These are phyloP conservation scores for Nepenthes gracilis DNA, from an alignment of 148 eudicot genomes.

Conservation along the genomic window DNA sequence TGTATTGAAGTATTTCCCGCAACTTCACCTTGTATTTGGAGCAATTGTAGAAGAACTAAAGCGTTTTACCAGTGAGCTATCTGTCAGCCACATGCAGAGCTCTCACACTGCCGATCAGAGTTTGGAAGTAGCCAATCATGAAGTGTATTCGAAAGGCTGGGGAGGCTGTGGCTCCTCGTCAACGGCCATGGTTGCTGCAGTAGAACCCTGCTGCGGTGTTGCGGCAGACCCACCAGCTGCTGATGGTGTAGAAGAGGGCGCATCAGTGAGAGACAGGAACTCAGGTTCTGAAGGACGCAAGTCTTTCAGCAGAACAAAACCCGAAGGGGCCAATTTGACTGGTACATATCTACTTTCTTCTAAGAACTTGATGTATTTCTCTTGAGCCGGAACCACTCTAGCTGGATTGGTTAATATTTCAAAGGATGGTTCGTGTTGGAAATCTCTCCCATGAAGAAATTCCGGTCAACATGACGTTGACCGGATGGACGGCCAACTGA, in stretches of 20 bases:
- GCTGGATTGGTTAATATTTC: conserved; percentile 85
- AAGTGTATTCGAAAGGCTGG: conserved; percentile 69
- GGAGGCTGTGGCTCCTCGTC: conserved; percentile 98
- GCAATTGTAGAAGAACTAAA: too few relatives aligned
- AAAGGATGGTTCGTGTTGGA: conserved; percentile 63
- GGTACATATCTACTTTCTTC: conserved; percentile 88
- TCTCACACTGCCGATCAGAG: not conserved
- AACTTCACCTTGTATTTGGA: too few relatives aligned
- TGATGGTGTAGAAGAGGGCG: conserved; percentile 41
- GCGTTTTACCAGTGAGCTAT: too few relatives aligned
- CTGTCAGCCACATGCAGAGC: too few relatives aligned
- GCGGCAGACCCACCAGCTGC: conserved; percentile 43
- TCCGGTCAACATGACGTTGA: too few relatives aligned
- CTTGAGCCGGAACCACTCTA: conserved; percentile 86
- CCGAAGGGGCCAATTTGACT: conserved; percentile 73
- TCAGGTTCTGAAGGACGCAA: conserved; percentile 75
- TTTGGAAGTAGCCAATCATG: conserved; percentile 22
- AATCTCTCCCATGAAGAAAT: too few relatives aligned
- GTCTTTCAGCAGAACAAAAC: conserved; percentile 79
- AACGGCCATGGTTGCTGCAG: conserved; percentile 58
- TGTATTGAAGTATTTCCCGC: too few relatives aligned
- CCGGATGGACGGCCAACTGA: too few relatives aligned
- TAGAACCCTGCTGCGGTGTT: conserved; percentile 40
- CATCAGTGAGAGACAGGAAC: conserved; percentile 65
- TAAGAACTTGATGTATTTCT: conserved; percentile 69